Percentiles rank a stretch among this genome's conserved stretches.
Evolutionary conservation across 768 basidiomycete genomes (phyloP).

Genomic region (Lactifluus subvellereus): DNA sequence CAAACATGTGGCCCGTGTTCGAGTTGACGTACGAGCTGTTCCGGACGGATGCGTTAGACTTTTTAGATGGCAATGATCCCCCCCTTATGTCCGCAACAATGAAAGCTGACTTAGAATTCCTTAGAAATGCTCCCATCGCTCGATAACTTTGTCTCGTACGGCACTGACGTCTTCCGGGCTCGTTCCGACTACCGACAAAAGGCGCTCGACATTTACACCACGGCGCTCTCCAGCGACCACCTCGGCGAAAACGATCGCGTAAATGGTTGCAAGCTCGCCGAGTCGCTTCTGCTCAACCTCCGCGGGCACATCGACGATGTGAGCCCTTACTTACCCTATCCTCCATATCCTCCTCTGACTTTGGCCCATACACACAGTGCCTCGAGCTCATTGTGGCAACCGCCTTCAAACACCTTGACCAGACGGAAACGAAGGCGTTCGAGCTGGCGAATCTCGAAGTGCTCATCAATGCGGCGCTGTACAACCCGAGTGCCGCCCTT

Average conservation of each 20-base stretch:
- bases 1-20: slow-evolving; percentile 83
- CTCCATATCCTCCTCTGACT: background rate
- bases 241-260: slow-evolving; percentile 82
- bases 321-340: slow-evolving; percentile 25
- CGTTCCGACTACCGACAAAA: slow-evolving; percentile 73
- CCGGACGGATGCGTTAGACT: slow-evolving; percentile 79
- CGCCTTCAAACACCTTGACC: slow-evolving; percentile 53
- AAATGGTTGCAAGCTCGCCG: slow-evolving; percentile 80
- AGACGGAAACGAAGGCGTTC: slow-evolving; percentile 55
- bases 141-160: slow-evolving; percentile 86
- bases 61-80: slow-evolving; percentile 56
- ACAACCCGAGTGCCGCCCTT: slow-evolving; percentile 75
- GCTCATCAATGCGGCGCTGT: slow-evolving; percentile 74
- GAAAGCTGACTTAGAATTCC: slow-evolving; percentile 2
- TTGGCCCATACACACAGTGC: slow-evolving; percentile 36
- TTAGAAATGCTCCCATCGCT: slow-evolving; percentile 80
- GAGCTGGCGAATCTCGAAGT: slow-evolving; percentile 78
- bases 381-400: slow-evolving; percentile 61
- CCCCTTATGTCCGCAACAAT: background rate
- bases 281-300: slow-evolving; percentile 75
- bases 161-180: slow-evolving; percentile 65
- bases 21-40: slow-evolving; percentile 78
- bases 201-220: slow-evolving; percentile 78
- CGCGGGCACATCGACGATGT: slow-evolving; percentile 76
- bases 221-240: slow-evolving; percentile 57